Base-by-base conservation (phyloP, 176 grass and related monocot genomes). In the Microstegium vimineum region DNA sequence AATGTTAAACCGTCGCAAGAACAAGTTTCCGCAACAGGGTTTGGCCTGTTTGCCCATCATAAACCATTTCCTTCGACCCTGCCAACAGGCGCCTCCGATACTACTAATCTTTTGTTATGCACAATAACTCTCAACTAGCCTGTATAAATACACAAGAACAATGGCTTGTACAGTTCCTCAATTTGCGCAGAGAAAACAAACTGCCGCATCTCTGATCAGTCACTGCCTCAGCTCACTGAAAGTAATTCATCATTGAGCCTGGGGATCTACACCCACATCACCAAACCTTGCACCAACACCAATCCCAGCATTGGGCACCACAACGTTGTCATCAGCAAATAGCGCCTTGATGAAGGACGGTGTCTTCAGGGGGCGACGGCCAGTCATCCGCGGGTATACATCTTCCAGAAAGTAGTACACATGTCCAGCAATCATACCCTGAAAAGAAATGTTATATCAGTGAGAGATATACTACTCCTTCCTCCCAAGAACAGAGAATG, bases 351-450 rank as follows among this genome's bases (percentile, higher is more conserved):
- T 99, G 81, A 99, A 99, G 0, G 76, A 73, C 31, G 97, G 97
- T 27, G 97, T 99, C 83, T 87, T 96, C 69, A 99, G 80, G 42
- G 91, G 97, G 5, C 81, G 93, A 3, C 97, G 87, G 5, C 91
- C 93, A 17, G 97, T 92, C 89, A 99, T 99, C 33, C 85, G 73
- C 2, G 97, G 97, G 74, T 99, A 99, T 14, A 99, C 97, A 45
- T 99, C 87, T 88, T 93, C 91, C 28, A 99, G 87, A 74, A 94
- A 99, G 73, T 99, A 99, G 73, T 99, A 99, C 28, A 92, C 80
- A 91, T 99, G 97, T 3, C 97, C 97, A 42, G 97, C 91, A 77
- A 99, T 94, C 93, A 99, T 92, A 81, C 97, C 97, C 97, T 99
- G 77, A 81, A 76, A 86, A 81, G 1, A 56, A 73, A 84, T 74